phyloP scores from a whole-genome alignment of 805 yeast genomes.

The Myxozyma melibiosi region DNA sequence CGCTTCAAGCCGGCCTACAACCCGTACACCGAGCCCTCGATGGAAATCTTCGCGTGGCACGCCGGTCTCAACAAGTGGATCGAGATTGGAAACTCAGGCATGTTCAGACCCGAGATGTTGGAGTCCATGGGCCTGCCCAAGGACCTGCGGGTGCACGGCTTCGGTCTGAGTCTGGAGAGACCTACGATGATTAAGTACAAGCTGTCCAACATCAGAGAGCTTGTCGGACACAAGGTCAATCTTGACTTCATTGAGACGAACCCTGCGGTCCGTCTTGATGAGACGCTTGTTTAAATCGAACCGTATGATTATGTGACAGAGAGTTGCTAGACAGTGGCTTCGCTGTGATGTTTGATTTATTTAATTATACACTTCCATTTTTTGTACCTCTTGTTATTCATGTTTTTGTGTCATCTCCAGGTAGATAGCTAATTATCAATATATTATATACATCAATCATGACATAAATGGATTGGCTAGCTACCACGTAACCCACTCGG shows the following conservation, averaged over 20 bases:
- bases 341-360: too few relatives aligned
- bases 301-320: neutral
- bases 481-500: too few relatives aligned
- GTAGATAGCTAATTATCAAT: too few relatives aligned
- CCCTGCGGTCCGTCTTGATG: slow-evolving; percentile 97
- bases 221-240: slow-evolving; percentile 94
- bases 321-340: too few relatives aligned
- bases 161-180: slow-evolving; percentile 96
- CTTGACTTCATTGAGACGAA: slow-evolving; percentile 92
- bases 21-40: slow-evolving; percentile 98
- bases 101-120: slow-evolving; percentile 99
- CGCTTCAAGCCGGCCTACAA: slow-evolving; percentile 99
- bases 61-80: slow-evolving; percentile 95
- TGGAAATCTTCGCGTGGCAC: slow-evolving; percentile 97
- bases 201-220: slow-evolving; percentile 92
- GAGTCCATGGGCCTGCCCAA: slow-evolving; percentile 97
- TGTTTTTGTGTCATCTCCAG: too few relatives aligned
- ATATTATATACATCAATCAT: too few relatives aligned
- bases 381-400: too few relatives aligned
- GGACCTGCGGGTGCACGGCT: slow-evolving; percentile 91
- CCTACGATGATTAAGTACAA: slow-evolving; percentile 99
- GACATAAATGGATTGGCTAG: too few relatives aligned
- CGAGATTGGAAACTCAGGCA: slow-evolving; percentile 98
- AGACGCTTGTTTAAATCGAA: slow-evolving; percentile 46
- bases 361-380: too few relatives aligned